These are phyloP conservation scores for Peronospora farinosa DNA, from an alignment of 352 stramenopile species.

Conservation along the genomic window DNA sequence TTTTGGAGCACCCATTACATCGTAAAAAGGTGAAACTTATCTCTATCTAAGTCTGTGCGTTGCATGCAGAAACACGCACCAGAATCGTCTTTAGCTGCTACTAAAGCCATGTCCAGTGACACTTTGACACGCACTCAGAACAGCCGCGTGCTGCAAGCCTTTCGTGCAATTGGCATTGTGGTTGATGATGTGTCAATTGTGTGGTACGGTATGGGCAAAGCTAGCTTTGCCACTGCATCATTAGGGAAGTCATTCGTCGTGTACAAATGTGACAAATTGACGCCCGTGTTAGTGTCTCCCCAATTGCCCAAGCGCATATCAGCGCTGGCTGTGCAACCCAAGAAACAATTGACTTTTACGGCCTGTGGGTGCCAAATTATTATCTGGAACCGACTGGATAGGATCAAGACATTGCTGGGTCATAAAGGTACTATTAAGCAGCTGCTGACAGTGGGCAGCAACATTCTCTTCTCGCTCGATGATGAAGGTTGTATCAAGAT, in stretches of 20 bases:
- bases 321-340: constrained; percentile 50
- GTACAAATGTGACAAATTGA: constrained; percentile 87
- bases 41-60: constrained; percentile 6
- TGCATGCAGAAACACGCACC: constrained; percentile 3
- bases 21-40: constrained; percentile 3
- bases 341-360: constrained; percentile 75
- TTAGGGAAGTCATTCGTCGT: constrained; percentile 89
- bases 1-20: background rate
- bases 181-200: constrained; percentile 83
- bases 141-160: constrained; percentile 79
- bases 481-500: constrained; percentile 44
- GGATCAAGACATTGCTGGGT: constrained; percentile 46
- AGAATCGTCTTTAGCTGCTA: constrained; percentile 6
- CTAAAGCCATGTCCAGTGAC: constrained; percentile 20
- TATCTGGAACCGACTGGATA: constrained; percentile 62
- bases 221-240: constrained; percentile 83
- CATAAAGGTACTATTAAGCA: constrained; percentile 56
- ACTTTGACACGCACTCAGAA: constrained; percentile 51
- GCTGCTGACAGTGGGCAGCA: constrained; percentile 45
- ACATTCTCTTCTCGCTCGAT: constrained; percentile 68
- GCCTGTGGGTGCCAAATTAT: constrained; percentile 65
- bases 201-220: constrained; percentile 81
- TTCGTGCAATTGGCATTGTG: constrained; percentile 87
- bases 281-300: constrained; percentile 74
- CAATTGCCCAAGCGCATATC: constrained; percentile 75